Percentiles rank a stretch among this genome's conserved stretches.
phyloP scores from a whole-genome alignment of 352 stramenopile genomes.

The Phytophthora idaei region DNA sequence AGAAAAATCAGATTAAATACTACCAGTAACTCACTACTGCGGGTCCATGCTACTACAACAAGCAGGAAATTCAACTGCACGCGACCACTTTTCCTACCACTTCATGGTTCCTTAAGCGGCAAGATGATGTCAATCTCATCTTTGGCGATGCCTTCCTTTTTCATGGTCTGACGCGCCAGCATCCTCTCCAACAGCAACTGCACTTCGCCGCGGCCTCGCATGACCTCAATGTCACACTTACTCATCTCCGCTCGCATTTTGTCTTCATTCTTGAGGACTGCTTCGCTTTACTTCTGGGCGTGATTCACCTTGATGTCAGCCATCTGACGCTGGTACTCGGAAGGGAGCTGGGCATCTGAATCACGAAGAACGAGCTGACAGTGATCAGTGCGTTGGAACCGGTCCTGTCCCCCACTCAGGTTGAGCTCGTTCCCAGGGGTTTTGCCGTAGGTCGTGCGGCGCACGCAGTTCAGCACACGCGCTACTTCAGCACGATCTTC shows the following conservation, averaged over 20 bases:
- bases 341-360: not conserved
- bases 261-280: conserved; percentile 9
- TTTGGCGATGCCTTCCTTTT: conserved; percentile 7
- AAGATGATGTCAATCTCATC: conserved; percentile 11
- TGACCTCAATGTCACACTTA: conserved; percentile 16
- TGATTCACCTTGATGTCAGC: conserved; percentile 14
- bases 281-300: conserved; percentile 15
- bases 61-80: not conserved
- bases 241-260: conserved; percentile 5
- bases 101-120: conserved; percentile 10
- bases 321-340: conserved; percentile 8
- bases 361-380: conserved; percentile 4
- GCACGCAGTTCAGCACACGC: conserved; percentile 7
- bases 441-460: conserved; percentile 2
- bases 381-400: conserved; percentile 11
- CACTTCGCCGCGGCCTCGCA: conserved; percentile 6
- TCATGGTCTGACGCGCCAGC: conserved; percentile 13
- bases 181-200: conserved; percentile 17
- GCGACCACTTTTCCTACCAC: not conserved
- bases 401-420: not conserved
- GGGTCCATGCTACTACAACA: not conserved
- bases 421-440: not conserved
- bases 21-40: too few relatives aligned
- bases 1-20: too few relatives aligned
- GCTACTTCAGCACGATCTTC: not conserved